phyloP scores from a whole-genome alignment of 805 yeast species.

The Zygoascus biomembranicola region DNA sequence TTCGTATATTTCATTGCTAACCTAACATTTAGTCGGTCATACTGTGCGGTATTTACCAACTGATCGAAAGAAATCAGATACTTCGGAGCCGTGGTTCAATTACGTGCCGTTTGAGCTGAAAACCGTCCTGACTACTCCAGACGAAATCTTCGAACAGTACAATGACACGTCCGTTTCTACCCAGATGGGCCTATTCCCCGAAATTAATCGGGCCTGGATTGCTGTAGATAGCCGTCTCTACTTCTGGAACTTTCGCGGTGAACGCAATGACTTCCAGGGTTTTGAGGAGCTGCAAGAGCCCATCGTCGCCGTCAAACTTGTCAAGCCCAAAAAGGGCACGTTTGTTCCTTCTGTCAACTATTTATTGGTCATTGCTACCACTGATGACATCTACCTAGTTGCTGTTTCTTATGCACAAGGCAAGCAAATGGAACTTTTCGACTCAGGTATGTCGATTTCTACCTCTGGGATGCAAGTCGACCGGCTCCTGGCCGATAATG shows the following conservation, averaged over 20 bases:
- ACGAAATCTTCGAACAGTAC: constrained; percentile 65
- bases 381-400: constrained; percentile 65
- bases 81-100: background rate
- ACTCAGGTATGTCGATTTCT: constrained; percentile 75
- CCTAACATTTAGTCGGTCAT: background rate
- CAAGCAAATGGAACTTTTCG: constrained; percentile 53
- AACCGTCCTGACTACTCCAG: constrained; percentile 54
- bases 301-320: constrained; percentile 65
- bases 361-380: constrained; percentile 69
- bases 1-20: background rate
- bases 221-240: constrained; percentile 71
- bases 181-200: constrained; percentile 77
- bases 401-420: constrained; percentile 50
- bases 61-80: background rate
- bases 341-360: constrained; percentile 73
- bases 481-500: constrained; percentile 48
- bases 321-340: constrained; percentile 72
- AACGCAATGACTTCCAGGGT: constrained; percentile 57
- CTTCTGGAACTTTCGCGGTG: constrained; percentile 63
- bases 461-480: constrained; percentile 69
- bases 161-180: constrained; percentile 54
- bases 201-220: constrained; percentile 78
- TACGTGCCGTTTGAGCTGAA: constrained; percentile 19
- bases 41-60: background rate
- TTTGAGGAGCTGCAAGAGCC: constrained; percentile 78